Evolutionary conservation across 768 basidiomycete species (phyloP).

Genomic region (Dentipellis sp.): DNA sequence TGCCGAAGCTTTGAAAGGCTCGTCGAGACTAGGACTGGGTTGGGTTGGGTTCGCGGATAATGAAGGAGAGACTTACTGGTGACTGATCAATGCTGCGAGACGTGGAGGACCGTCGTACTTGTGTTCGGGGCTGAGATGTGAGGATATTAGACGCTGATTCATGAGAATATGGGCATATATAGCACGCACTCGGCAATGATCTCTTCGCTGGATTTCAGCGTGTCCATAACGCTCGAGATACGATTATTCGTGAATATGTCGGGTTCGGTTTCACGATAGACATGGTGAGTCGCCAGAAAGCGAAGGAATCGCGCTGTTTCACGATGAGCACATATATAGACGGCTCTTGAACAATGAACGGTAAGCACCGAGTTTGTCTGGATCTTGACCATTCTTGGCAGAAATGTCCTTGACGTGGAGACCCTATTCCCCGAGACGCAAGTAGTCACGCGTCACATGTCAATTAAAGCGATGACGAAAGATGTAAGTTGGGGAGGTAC

Average conservation of each 20-base stretch:
- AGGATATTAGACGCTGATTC: not conserved
- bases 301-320: slow-evolving; percentile 16
- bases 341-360: not conserved
- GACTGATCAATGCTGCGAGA: slow-evolving; percentile 11
- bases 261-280: slow-evolving; percentile 16
- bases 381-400: not conserved
- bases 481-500: not conserved
- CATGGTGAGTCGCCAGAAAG: slow-evolving; percentile 16
- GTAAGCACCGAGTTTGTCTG: not conserved
- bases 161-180: not conserved
- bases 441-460: no score
- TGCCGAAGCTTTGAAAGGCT: slow-evolving; percentile 12
- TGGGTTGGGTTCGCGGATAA: not conserved
- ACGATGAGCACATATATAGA: not conserved
- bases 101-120: slow-evolving; percentile 16
- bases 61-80: slow-evolving; percentile 2
- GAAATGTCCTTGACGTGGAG: not conserved
- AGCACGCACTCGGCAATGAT: slow-evolving; percentile 4
- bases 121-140: slow-evolving; percentile 1
- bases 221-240: slow-evolving; percentile 6
- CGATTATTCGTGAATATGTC: slow-evolving; percentile 17
- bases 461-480: not conserved
- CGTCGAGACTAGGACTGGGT: not conserved
- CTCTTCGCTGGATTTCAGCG: not conserved
- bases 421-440: not conserved